Evolutionary conservation across 805 yeast genomes (phyloP).

Genomic region (Kazachstania martiniae): DNA sequence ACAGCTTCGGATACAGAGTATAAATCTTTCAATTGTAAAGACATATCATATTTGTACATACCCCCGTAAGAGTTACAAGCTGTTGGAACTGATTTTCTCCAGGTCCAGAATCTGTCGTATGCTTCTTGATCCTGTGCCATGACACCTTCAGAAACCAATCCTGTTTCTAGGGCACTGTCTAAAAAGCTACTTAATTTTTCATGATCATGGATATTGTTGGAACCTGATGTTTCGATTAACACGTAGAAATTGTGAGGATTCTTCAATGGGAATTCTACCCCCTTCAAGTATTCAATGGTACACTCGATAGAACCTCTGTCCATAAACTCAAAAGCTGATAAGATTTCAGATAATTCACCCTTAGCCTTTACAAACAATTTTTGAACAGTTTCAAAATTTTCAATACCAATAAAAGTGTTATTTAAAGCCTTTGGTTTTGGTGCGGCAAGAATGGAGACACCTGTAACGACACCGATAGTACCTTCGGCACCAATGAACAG

Average conservation of each 20-base stretch:
- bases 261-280: slow-evolving; percentile 61
- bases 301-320: slow-evolving; percentile 59
- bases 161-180: slow-evolving; percentile 76
- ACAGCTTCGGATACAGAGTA: slow-evolving; percentile 75
- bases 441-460: slow-evolving; percentile 81
- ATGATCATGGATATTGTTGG: slow-evolving; percentile 85
- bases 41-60: slow-evolving; percentile 92
- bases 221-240: slow-evolving; percentile 88
- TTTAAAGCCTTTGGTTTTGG: slow-evolving; percentile 76
- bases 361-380: slow-evolving; percentile 71
- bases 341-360: slow-evolving; percentile 66
- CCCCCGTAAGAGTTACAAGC: slow-evolving; percentile 81
- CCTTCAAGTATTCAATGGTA: slow-evolving; percentile 46
- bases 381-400: slow-evolving; percentile 75
- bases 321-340: slow-evolving; percentile 93
- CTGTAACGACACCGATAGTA: slow-evolving; percentile 81
- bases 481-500: slow-evolving; percentile 92
- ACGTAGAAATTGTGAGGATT: slow-evolving; percentile 79
- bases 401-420: slow-evolving; percentile 82
- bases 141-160: slow-evolving; percentile 75
- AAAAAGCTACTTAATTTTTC: slow-evolving; percentile 76
- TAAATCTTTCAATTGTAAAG: slow-evolving; percentile 71
- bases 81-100: slow-evolving; percentile 93
- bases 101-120: slow-evolving; percentile 70
- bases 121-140: slow-evolving; percentile 93